Percentiles rank a stretch among this genome's conserved stretches.
Evolutionary conservation across 2,329 filamentous ascomycete species (phyloP).

Genomic region (Aspergillus aculeatus): DNA sequence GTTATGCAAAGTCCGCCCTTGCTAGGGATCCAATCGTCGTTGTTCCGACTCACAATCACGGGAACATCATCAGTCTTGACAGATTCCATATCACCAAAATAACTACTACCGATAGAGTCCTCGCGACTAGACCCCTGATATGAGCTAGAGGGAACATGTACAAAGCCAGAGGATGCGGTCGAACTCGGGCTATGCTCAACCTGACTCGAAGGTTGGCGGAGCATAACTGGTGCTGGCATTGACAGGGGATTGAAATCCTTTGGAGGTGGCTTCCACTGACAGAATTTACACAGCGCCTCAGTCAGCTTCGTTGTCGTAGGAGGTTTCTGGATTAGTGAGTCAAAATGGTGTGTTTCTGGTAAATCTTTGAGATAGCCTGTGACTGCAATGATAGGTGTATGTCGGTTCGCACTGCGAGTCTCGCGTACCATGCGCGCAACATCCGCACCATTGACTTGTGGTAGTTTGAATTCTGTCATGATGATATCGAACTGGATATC

Average conservation of each 20-base stretch:
- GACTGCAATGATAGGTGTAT: conserved; percentile 93
- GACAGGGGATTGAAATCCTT: conserved; percentile 54
- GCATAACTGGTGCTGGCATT: conserved; percentile 59
- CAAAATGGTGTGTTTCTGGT: conserved; percentile 91
- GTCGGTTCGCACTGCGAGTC: conserved; percentile 89
- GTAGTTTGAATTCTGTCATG: conserved; percentile 94
- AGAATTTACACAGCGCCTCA: conserved; percentile 81
- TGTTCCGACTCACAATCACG: conserved; percentile 70
- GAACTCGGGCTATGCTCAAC: conserved; percentile 81
- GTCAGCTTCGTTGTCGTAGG: conserved; percentile 88
- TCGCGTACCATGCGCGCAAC: conserved; percentile 97
- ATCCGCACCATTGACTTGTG: conserved; percentile 91
- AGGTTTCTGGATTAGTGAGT: conserved; percentile 92
- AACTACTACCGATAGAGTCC: conserved; percentile 78
- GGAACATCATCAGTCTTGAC: conserved; percentile 75
- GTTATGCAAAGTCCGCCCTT: conserved; percentile 77
- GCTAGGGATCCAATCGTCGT: conserved; percentile 68
- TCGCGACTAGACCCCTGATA: conserved; percentile 78
- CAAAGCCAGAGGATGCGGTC: conserved; percentile 72
- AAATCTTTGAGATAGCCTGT: conserved; percentile 98
- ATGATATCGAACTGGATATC: conserved; percentile 99
- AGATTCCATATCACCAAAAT: conserved; percentile 83
- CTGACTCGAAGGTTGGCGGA: conserved; percentile 63
- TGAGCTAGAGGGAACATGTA: conserved; percentile 68
- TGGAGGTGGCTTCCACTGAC: conserved; percentile 85